Conservation (phyloP, 1,284 basidiomycete genomes). For the Tremellales sp. region DNA sequence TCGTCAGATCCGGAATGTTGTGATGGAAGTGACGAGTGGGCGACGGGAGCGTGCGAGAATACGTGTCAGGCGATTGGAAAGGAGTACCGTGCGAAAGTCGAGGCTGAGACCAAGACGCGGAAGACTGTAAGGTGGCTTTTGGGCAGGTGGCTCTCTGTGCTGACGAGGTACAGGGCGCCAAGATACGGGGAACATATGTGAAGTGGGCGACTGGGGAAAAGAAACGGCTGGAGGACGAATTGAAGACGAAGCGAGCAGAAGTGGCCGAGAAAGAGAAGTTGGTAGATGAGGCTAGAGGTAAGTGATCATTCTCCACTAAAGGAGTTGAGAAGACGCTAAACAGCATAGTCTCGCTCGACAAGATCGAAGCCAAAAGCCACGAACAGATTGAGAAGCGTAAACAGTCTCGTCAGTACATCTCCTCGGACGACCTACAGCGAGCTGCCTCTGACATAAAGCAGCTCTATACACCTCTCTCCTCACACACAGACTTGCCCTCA, state of each 20-base stretch:
- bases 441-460: slow-evolving; percentile 37
- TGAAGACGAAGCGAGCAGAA: slow-evolving; percentile 58
- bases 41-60: slow-evolving; percentile 69
- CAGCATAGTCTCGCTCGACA: slow-evolving; percentile 32
- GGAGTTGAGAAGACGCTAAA: no score
- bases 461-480: slow-evolving; percentile 75
- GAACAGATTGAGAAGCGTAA: slow-evolving; percentile 68
- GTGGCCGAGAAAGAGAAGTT: slow-evolving; percentile 60
- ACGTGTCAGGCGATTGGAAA: slow-evolving; percentile 72
- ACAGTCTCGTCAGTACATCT: slow-evolving; percentile 64
- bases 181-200: slow-evolving; percentile 86
- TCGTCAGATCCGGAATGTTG: slow-evolving; percentile 81
- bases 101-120: slow-evolving; percentile 69
- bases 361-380: slow-evolving; percentile 31
- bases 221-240: slow-evolving; percentile 63
- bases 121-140: slow-evolving; percentile 60
- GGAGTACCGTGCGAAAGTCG: slow-evolving; percentile 61
- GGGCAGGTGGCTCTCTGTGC: not conserved
- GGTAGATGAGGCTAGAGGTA: slow-evolving; percentile 42
- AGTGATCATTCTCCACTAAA: slow-evolving; percentile 7
- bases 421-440: not conserved
- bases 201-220: slow-evolving; percentile 81
- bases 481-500: slow-evolving; percentile 68
- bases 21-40: slow-evolving; percentile 89
- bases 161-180: slow-evolving; percentile 63